phyloP scores from a whole-genome alignment of 495 filamentous ascomycete genomes.

The Pyrenula aspistea region DNA sequence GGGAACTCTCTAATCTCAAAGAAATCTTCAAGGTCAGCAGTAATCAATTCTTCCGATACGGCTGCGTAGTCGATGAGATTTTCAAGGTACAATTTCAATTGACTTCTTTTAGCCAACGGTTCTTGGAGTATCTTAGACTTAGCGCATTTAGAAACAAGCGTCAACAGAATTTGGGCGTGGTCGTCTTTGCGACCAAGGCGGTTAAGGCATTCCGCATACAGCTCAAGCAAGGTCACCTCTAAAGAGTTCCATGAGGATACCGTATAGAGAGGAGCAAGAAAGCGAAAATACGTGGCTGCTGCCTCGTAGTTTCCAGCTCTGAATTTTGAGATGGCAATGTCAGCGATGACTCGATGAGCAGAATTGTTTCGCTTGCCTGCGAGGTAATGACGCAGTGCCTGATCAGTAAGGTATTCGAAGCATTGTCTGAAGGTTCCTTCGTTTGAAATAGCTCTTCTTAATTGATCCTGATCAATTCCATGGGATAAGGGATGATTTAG shows the following conservation, averaged over 20 bases:
- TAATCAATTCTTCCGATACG: neutral
- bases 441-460: constrained; percentile 20
- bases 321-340: constrained; percentile 77
- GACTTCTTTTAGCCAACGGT: neutral
- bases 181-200: constrained; percentile 65
- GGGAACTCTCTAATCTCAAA: neutral
- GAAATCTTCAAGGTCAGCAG: neutral
- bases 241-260: constrained; percentile 68
- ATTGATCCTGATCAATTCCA: constrained; percentile 18
- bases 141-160: constrained; percentile 63
- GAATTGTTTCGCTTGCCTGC: constrained; percentile 66
- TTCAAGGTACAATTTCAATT: neutral
- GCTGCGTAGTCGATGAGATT: neutral
- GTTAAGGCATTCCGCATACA: constrained; percentile 78
- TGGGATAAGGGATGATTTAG: constrained; percentile 20
- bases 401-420: constrained; percentile 61
- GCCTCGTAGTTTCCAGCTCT: constrained; percentile 52
- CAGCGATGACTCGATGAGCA: constrained; percentile 64
- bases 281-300: constrained; percentile 69
- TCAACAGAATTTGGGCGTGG: constrained; percentile 62
- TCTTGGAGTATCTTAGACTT: neutral
- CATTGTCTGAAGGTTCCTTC: constrained; percentile 37
- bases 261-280: constrained; percentile 72
- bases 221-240: constrained; percentile 69
- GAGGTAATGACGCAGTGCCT: constrained; percentile 59